Base-by-base conservation (phyloP, 1,284 basidiomycete species). In the Cryptococcus sp. region DNA sequence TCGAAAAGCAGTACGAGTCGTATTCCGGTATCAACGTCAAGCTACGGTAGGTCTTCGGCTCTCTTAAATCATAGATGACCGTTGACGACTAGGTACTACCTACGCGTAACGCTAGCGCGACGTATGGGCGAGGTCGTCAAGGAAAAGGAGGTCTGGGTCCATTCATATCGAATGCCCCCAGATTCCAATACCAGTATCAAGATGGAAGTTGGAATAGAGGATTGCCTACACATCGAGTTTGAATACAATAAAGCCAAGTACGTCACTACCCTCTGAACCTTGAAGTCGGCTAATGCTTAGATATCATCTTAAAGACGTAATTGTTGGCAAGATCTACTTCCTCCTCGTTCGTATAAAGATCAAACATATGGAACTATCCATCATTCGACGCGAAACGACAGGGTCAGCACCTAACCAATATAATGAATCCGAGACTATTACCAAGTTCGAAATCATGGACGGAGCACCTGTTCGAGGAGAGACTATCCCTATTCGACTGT, bases 221-320 rank as follows among this genome's bases (percentile, higher is more conserved):
- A 98, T 71, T 98, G 94, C 74, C 76, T 98, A 62, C 94, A 98
- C 73, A 98, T 98, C 67, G 94, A 98, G 75, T 98, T 98, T 66
- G 94, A 98, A 77, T 98, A 98, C 78, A 98, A 98, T 81, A 98
- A 98, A 75, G 96, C 92, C 54, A 98, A 98, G 91, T 89, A 59
- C 58, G 86, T 78, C 5, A 2, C 7, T 9, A 7, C 7, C 39
- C 19, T 14, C 9, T 13, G 11, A 13, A 7, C 10, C 19, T n/a
- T 41, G 19, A 21, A 21, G 7, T 9, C 39, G 39, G 19, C 9
- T 50, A n/a, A 52, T 31, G 5, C 39, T n/a, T 47, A 96, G 91
- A 74, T 98, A 98, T 73, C 94, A 98, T 70, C 78, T 98, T 55
- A 98, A 98, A 76, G 96, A 98, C 72, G 94, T 98, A 54, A 98